Evolutionary conservation across 371 early-diverging fungal genomes (phyloP).

Genomic region (Furculomyces boomerangus): DNA sequence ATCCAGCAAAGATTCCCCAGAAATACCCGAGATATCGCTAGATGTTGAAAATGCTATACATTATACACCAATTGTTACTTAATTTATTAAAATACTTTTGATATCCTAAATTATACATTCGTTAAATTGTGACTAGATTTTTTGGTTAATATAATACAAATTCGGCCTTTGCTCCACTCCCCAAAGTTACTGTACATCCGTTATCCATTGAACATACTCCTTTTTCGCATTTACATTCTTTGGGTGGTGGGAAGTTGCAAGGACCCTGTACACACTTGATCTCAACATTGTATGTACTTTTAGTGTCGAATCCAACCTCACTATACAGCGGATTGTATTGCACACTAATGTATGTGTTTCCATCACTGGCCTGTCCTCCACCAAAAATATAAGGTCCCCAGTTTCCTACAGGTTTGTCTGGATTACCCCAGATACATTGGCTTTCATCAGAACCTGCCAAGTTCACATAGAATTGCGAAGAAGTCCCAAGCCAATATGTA

Average conservation of each 20-base stretch:
- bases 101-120: background rate
- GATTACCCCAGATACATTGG: constrained; percentile 24
- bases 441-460: constrained; percentile 11
- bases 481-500: constrained; percentile 23
- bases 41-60: background rate
- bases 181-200: constrained; percentile 23
- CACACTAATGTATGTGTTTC: constrained; percentile 24
- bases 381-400: constrained; percentile 27
- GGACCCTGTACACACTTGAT: constrained; percentile 15
- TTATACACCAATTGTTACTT: background rate
- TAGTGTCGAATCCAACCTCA: constrained; percentile 10
- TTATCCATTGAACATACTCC: constrained; percentile 20
- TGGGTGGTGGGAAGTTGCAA: constrained; percentile 20
- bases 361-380: constrained; percentile 19
- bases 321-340: constrained; percentile 22
- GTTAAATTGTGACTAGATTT: background rate
- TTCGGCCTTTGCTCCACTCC: constrained; percentile 9
- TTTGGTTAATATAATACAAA: constrained; percentile 15
- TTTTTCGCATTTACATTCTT: constrained; percentile 22
- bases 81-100: background rate
- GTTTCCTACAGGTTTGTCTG: constrained; percentile 19
- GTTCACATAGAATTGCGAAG: constrained; percentile 26
- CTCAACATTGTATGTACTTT: constrained; percentile 14
- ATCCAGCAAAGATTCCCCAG: background rate
- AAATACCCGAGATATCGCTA: background rate